A percentile compares a stretch with the other conserved stretches of the same genome.
Conservation (phyloP, 2,329 filamentous ascomycete species). For the Byssothecium circinans region DNA sequence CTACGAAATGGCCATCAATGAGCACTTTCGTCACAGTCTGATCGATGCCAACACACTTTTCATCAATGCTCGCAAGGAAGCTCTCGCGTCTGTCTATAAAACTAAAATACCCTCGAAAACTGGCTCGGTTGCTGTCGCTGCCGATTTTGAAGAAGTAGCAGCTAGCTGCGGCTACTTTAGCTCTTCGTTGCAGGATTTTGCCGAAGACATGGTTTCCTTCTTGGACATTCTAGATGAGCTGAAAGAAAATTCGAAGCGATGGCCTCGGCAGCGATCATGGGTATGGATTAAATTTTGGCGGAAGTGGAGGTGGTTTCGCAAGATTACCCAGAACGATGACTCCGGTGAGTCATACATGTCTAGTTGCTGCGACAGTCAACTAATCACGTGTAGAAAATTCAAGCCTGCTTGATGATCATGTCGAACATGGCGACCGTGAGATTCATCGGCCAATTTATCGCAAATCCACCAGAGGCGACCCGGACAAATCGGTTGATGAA, state of each 20-base stretch:
- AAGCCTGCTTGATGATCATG: slow-evolving; percentile 26
- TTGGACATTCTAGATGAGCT: slow-evolving; percentile 83
- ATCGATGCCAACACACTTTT: slow-evolving; percentile 80
- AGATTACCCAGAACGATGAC: slow-evolving; percentile 11
- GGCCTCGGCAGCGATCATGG: slow-evolving; percentile 69
- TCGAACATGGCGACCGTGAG: slow-evolving; percentile 37
- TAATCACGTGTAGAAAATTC: slow-evolving; percentile 25
- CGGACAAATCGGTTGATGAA: slow-evolving; percentile 30
- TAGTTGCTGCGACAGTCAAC: neutral
- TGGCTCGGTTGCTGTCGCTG: slow-evolving; percentile 74
- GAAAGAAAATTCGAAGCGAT: slow-evolving; percentile 68
- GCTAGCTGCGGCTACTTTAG: slow-evolving; percentile 98
- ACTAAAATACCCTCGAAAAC: slow-evolving; percentile 72
- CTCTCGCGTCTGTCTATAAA: slow-evolving; percentile 77
- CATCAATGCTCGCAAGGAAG: slow-evolving; percentile 71
- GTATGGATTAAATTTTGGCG: slow-evolving; percentile 84
- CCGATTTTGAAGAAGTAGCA: slow-evolving; percentile 94
- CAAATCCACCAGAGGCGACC: slow-evolving; percentile 28
- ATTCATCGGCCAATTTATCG: slow-evolving; percentile 41
- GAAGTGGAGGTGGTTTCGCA: slow-evolving; percentile 19
- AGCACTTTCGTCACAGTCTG: slow-evolving; percentile 78
- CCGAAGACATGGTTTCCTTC: slow-evolving; percentile 83
- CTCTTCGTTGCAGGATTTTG: slow-evolving; percentile 87
- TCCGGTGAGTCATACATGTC: slow-evolving; percentile 21
- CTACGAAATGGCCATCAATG: slow-evolving; percentile 72